phyloP scores from a whole-genome alignment of 148 eudicot species.

The Hydrangea macrophylla region DNA sequence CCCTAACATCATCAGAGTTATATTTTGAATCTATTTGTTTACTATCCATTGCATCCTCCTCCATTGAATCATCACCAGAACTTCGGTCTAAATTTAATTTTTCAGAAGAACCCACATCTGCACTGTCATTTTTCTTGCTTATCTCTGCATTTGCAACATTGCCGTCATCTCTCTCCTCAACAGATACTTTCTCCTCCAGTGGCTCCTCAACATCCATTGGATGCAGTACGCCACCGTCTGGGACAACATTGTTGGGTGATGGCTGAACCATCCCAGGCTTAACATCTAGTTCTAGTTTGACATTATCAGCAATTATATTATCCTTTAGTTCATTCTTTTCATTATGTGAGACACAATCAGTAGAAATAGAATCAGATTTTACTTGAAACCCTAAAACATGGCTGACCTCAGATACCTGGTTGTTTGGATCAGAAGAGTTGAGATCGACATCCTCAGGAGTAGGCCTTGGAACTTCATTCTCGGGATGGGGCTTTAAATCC shows the following conservation, averaged over 20 bases:
- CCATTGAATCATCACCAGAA: conserved; percentile 87
- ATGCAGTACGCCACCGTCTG: conserved; percentile 60
- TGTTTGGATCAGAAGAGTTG: conserved; percentile 50
- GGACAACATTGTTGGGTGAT: conserved; percentile 53
- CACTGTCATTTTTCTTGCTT: conserved; percentile 58
- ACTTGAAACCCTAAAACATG: conserved; percentile 78
- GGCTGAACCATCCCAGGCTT: conserved; percentile 85
- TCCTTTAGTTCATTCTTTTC: conserved; percentile 86
- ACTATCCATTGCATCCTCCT: conserved; percentile 64
- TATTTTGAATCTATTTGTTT: conserved; percentile 61
- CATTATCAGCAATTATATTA: conserved; percentile 88
- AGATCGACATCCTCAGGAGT: conserved; percentile 45
- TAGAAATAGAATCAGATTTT: conserved; percentile 87
- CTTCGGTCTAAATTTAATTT: conserved; percentile 75
- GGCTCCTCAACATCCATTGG: conserved; percentile 78
- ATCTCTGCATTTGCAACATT: conserved; percentile 46
- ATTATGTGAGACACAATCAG: conserved; percentile 72
- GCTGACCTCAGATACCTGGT: conserved; percentile 97
- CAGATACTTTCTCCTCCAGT: conserved; percentile 47
- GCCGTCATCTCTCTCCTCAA: conserved; percentile 45
- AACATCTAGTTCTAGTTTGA: conserved; percentile 91
- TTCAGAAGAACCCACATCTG: conserved; percentile 63
- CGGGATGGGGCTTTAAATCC: conserved; percentile 6
- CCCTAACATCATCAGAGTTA: conserved; percentile 44
- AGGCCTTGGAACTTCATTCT: conserved; percentile 46